Percentiles rank a stretch among this genome's conserved stretches.
These are phyloP conservation scores for Pontederia paniculata DNA, from an alignment of 176 grass and related monocot genomes.

Conservation along the genomic window DNA sequence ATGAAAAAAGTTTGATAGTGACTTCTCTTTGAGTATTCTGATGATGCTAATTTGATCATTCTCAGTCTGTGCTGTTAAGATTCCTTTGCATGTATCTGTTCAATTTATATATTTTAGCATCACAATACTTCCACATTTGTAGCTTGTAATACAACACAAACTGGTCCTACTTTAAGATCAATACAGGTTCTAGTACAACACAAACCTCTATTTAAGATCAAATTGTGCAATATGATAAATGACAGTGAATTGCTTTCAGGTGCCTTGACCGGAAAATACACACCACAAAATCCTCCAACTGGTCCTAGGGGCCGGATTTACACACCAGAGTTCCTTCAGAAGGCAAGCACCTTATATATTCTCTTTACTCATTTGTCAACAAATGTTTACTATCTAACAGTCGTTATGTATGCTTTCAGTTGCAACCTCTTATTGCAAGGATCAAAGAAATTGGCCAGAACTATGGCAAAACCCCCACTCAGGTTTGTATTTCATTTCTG, in stretches of 20 bases:
- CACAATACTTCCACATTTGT: too few relatives aligned
- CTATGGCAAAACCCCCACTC: constrained; percentile 65
- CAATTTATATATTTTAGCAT: too few relatives aligned
- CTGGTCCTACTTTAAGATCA: too few relatives aligned
- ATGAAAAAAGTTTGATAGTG: too few relatives aligned
- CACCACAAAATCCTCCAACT: constrained; percentile 50
- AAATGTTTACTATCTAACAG: background rate
- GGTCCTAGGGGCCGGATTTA: constrained; percentile 51
- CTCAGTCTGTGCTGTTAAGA: too few relatives aligned
- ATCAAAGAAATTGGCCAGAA: constrained; percentile 73
- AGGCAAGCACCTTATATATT: constrained; percentile 22
- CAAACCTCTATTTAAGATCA: too few relatives aligned
- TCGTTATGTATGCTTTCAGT: constrained; percentile 27
- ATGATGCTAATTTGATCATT: too few relatives aligned
- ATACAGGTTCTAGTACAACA: too few relatives aligned
- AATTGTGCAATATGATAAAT: background rate
- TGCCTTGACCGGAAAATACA: constrained; percentile 61
- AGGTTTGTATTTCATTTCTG: constrained; percentile 33
- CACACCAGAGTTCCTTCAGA: constrained; percentile 50
- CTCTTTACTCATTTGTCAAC: background rate
- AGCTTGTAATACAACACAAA: too few relatives aligned
- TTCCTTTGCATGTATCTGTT: too few relatives aligned
- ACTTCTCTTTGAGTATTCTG: too few relatives aligned
- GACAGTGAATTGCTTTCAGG: constrained; percentile 22
- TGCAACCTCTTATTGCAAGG: constrained; percentile 76